These are phyloP conservation scores for Solanum hybrid DNA, from an alignment of 305 asterid genomes.

Conservation along the genomic window DNA sequence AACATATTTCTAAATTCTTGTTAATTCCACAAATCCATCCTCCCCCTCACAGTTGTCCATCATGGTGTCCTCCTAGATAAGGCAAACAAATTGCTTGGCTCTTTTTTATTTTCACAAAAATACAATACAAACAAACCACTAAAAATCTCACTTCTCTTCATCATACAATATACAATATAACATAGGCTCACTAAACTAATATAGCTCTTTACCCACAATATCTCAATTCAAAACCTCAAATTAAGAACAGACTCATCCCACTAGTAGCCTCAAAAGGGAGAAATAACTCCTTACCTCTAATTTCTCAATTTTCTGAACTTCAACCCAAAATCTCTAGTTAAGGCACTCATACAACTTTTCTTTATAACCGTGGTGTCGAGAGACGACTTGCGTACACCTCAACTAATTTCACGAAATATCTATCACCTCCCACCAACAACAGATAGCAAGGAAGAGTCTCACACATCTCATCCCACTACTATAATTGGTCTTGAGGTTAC, in stretches of 20 bases:
- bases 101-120: not conserved
- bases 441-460: not conserved
- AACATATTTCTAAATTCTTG: not conserved
- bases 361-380: not conserved
- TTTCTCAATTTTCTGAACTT: not conserved
- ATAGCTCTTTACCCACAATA: not conserved
- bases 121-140: not conserved
- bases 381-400: not conserved
- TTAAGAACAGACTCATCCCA: not conserved
- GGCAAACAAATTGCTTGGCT: constrained; percentile 4
- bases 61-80: not conserved
- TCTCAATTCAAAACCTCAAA: not conserved
- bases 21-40: not conserved
- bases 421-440: not conserved
- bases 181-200: not conserved
- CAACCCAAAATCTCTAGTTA: not conserved
- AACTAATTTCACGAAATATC: not conserved
- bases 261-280: not conserved
- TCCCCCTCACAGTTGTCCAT: not conserved
- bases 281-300: not conserved
- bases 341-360: not conserved
- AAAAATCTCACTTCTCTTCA: not conserved
- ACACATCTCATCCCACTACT: not conserved
- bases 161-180: not conserved
- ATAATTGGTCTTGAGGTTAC: not conserved